A percentile compares a stretch with the other conserved stretches of the same genome.
Conservation (phyloP, 257 asterid genomes). For the Solanum okadae region DNA sequence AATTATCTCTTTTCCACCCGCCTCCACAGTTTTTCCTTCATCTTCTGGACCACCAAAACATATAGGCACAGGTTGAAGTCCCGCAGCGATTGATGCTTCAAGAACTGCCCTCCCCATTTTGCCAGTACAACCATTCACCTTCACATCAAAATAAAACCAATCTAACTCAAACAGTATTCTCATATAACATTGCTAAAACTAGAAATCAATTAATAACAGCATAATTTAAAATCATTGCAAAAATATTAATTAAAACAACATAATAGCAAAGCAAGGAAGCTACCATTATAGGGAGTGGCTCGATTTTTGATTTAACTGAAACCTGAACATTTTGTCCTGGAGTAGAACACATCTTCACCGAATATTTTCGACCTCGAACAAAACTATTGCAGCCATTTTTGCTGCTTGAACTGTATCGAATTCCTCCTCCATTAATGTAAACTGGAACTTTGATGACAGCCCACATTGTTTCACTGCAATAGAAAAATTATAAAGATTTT, state of each 20-base stretch:
- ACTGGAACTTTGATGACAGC: constrained; percentile 22
- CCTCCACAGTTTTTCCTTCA: constrained; percentile 53
- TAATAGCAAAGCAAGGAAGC: not conserved
- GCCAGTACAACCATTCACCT: constrained; percentile 93
- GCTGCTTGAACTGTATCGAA: constrained; percentile 7
- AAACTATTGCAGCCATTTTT: constrained; percentile 4
- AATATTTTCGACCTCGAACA: constrained; percentile 6
- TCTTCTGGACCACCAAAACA: constrained; percentile 74
- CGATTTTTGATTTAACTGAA: constrained; percentile 1
- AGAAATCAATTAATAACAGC: not conserved
- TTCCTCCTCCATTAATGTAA: constrained; percentile 2
- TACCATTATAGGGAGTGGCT: constrained; percentile 48
- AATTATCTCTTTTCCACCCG: constrained; percentile 58
- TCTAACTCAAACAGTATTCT: not conserved
- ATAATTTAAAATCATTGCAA: not conserved
- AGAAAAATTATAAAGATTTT: not conserved
- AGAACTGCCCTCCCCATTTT: constrained; percentile 94
- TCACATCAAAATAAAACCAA: not conserved
- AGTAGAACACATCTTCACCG: constrained; percentile 18
- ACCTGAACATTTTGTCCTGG: constrained; percentile 13
- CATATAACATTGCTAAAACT: not conserved
- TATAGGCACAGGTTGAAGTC: constrained; percentile 63
- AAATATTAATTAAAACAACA: not conserved
- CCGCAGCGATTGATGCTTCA: constrained; percentile 85
- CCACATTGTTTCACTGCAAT: constrained; percentile 17